phyloP scores from a whole-genome alignment of 257 asterid species.

The Solanum dulcamara region DNA sequence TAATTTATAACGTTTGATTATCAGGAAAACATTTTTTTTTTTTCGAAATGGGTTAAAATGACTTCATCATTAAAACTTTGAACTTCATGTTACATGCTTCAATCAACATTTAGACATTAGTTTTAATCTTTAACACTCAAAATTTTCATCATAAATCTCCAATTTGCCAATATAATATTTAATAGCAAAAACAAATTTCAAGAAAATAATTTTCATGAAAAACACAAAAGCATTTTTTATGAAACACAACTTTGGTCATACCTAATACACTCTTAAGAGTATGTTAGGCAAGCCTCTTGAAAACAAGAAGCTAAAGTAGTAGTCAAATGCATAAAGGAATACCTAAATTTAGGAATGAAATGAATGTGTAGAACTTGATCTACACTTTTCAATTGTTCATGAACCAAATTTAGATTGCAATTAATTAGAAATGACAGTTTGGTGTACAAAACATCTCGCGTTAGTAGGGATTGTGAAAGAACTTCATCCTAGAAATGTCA shows the following conservation, averaged over 20 bases:
- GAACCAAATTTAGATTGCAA: neutral
- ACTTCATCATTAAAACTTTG: no score
- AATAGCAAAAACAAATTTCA: no score
- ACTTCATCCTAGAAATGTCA: neutral
- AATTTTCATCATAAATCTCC: neutral
- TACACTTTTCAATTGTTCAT: neutral
- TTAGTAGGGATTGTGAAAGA: neutral
- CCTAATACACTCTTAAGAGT: neutral
- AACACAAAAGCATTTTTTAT: neutral
- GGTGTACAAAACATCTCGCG: rapidly evolving
- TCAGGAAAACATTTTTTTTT: no score
- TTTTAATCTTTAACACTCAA: neutral
- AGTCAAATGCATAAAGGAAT: neutral
- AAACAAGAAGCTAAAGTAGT: neutral
- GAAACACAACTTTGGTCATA: neutral
- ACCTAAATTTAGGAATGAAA: neutral
- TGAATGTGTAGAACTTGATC: neutral
- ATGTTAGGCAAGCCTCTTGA: neutral
- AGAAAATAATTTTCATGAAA: neutral
- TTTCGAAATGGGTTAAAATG: no score
- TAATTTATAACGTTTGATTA: no score
- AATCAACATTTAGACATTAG: neutral
- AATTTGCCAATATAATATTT: neutral
- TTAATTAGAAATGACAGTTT: neutral
- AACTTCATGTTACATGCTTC: neutral